Evolutionary conservation across 148 eudicot genomes (phyloP), one percentile per base, ranked within the genome.

Genomic region (Pharnaceum exiguum): DNA sequence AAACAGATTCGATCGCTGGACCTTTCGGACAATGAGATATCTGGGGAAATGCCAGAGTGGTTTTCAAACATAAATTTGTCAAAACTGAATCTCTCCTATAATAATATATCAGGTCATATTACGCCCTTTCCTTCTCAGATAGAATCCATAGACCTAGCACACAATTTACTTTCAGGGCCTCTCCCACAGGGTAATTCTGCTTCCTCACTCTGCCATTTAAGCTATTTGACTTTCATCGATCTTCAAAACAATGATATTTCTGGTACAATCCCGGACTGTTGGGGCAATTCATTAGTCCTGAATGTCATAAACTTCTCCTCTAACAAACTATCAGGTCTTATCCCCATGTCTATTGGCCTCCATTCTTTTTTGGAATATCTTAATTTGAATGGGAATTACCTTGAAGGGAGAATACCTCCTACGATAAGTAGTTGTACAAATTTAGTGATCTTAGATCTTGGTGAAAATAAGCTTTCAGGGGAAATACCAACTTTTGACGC

Each of bases 401-500:
- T 83, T 7, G 31, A 56, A 16, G 88, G 84, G 24, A 43, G 49
- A 9, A 5, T 76, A 0, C 77, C 78, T 32, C n/a, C 40, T 1
- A 46, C 61, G 2, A 8, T 71, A 6, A 21, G 3, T 1, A 35
- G 48, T 4, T 65, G 64, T 24, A 45, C 55, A 0, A 7, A 16
- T 0, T 22, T 80, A 58, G 18, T 6, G 10, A 43, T 61, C 6
- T 31, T 75, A 21, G 82, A 80, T 51, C 51, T 82, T 2, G 75
- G 79, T 9, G 74, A 71, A n/a, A 74, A 81, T 42, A 54, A 17
- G 13, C 38, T 81, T 3, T 52, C 58, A 0, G 77, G 80, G 10
- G 37, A 8, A 5, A 39, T 75, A 45, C 82, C 80, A 0, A 23
- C 15, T 13, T 76, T 65, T 59, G 26, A 43, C 5, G 62, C 36